Evolutionary conservation across 345 rosid species (phyloP).

Genomic region (Murraya koenigii): DNA sequence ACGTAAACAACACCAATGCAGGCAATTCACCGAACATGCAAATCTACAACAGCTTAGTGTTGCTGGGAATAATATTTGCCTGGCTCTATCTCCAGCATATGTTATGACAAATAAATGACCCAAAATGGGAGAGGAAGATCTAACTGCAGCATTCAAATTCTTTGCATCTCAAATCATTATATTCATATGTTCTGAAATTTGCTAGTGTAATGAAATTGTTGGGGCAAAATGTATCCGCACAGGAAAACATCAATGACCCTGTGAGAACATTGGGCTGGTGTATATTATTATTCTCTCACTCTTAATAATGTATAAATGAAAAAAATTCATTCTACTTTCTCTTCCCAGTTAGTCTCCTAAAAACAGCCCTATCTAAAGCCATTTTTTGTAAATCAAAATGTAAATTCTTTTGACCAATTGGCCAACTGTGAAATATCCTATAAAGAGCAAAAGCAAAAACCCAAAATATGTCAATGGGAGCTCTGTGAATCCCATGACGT

Average conservation of each 20-base stretch:
- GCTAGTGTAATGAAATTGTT: slow-evolving; percentile 1
- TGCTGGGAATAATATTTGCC: slow-evolving; percentile 27
- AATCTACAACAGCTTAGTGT: slow-evolving; percentile 15
- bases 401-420: slow-evolving; percentile 60
- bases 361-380: slow-evolving; percentile 38
- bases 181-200: slow-evolving; percentile 21
- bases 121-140: slow-evolving; percentile 16
- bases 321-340: background rate
- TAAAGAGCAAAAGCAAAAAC: slow-evolving; percentile 53
- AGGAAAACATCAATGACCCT: background rate
- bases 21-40: slow-evolving; percentile 35
- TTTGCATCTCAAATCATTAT: background rate
- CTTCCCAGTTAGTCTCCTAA: background rate
- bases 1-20: slow-evolving; percentile 23
- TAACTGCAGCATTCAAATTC: background rate
- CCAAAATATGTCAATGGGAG: slow-evolving; percentile 56
- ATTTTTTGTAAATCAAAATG: slow-evolving; percentile 44
- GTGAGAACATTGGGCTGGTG: slow-evolving; percentile 7
- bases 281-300: slow-evolving; percentile 3
- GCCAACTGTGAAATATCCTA: slow-evolving; percentile 56
- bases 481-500: slow-evolving; percentile 36
- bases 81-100: slow-evolving; percentile 28
- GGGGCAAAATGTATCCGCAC: background rate
- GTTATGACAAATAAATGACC: slow-evolving; percentile 14
- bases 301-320: slow-evolving; percentile 21